Evolutionary conservation across 192 early-diverging fungal genomes (phyloP).

Genomic region (Cetraspora pellucida): DNA sequence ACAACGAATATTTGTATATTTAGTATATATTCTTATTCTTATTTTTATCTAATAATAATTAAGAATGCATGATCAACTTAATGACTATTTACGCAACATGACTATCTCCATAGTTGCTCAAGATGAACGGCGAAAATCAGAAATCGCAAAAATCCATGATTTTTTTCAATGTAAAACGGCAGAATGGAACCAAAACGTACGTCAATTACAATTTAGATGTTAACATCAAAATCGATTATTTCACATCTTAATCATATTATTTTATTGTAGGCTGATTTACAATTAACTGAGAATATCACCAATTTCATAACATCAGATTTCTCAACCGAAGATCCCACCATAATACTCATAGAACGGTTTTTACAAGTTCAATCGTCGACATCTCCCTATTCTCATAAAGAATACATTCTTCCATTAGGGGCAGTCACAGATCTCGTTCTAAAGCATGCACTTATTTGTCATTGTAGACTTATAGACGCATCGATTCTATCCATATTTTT

Average conservation of each 20-base stretch:
- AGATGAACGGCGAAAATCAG: slow-evolving; percentile 3
- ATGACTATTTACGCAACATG: slow-evolving; percentile 15
- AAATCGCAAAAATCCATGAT: background rate
- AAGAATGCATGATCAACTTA: slow-evolving; percentile 32
- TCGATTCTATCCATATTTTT: slow-evolving; percentile 54
- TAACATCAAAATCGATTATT: background rate
- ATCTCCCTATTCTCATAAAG: background rate
- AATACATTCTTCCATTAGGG: slow-evolving; percentile 25
- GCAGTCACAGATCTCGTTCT: slow-evolving; percentile 22
- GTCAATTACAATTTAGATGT: background rate
- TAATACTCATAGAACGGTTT: background rate
- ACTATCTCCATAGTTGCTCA: slow-evolving; percentile 12
- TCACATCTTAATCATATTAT: background rate
- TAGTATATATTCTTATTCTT: background rate
- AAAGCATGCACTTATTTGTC: background rate
- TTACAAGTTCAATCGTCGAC: slow-evolving; percentile 1
- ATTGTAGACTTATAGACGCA: slow-evolving; percentile 42
- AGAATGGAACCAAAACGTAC: background rate
- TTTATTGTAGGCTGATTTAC: background rate
- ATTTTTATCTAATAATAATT: background rate
- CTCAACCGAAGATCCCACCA: slow-evolving; percentile 16
- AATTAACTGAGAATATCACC: background rate
- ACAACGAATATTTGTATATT: background rate
- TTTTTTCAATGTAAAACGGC: background rate
- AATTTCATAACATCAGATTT: background rate